These are phyloP conservation scores for Cytospora chrysosperma DNA, from an alignment of 2,329 filamentous ascomycete genomes.

Conservation along the genomic window DNA sequence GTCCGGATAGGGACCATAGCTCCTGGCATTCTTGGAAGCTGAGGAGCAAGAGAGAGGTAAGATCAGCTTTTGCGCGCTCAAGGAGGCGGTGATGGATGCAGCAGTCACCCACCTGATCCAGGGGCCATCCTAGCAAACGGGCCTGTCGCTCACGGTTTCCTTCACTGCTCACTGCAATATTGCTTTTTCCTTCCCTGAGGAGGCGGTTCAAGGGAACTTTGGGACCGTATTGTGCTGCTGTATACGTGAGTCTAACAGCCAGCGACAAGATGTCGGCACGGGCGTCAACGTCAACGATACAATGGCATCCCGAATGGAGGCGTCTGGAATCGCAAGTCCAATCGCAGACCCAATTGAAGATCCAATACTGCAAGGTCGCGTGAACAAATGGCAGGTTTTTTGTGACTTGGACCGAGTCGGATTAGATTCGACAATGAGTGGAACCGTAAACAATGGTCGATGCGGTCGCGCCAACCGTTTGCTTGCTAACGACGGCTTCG, in stretches of 20 bases:
- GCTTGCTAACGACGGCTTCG: constrained; percentile 15
- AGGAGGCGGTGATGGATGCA: not conserved
- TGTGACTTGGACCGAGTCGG: constrained; percentile 5
- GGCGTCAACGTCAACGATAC: constrained; percentile 21
- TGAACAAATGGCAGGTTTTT: not conserved
- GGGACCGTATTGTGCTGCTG: not conserved
- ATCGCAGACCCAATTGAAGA: constrained; percentile 9
- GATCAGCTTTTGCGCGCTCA: constrained; percentile 12
- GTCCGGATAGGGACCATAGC: constrained; percentile 5
- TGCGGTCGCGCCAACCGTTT: constrained; percentile 8
- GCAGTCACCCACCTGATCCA: constrained; percentile 20
- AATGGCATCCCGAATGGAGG: constrained; percentile 21
- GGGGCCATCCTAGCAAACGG: constrained; percentile 24
- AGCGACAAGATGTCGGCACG: constrained; percentile 21
- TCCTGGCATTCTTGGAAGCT: constrained; percentile 21
- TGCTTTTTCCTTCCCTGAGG: constrained; percentile 1
- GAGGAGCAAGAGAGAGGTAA: not conserved
- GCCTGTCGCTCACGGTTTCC: constrained; percentile 12
- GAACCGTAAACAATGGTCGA: constrained; percentile 12
- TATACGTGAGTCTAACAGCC: constrained; percentile 10
- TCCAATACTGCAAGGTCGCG: constrained; percentile 7
- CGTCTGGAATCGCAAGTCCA: constrained; percentile 12
- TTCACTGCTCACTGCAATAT: not conserved
- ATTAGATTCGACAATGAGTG: not conserved
- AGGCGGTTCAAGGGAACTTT: not conserved